These are phyloP conservation scores for Boletellus sp. DNA, from an alignment of 1,284 basidiomycete species.

Conservation along the genomic window DNA sequence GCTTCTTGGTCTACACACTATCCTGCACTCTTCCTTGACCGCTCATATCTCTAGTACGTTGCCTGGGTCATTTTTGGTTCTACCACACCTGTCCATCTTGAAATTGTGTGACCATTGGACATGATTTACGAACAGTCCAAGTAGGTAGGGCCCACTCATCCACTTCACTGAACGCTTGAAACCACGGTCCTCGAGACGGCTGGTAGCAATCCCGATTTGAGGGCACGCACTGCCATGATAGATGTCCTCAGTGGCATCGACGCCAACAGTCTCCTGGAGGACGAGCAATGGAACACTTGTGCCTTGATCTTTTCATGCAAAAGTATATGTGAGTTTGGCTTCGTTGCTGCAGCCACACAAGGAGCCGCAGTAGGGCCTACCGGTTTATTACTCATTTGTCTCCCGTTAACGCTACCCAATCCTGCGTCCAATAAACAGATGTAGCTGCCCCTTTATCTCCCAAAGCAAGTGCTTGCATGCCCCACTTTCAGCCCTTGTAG, in stretches of 20 bases:
- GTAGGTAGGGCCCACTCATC: slow-evolving; percentile 71
- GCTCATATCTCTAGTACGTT: slow-evolving; percentile 85
- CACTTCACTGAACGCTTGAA: slow-evolving; percentile 94
- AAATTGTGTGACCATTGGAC: slow-evolving; percentile 81
- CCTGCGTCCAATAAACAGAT: too few relatives aligned
- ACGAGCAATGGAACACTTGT: slow-evolving; percentile 79
- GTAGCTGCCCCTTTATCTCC: too few relatives aligned
- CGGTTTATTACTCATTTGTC: too few relatives aligned
- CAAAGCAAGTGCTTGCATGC: too few relatives aligned
- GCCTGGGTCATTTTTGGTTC: slow-evolving; percentile 94
- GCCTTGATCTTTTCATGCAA: slow-evolving; percentile 86
- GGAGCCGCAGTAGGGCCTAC: slow-evolving; percentile 64
- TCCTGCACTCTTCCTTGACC: slow-evolving; percentile 84
- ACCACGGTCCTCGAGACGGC: slow-evolving; percentile 93
- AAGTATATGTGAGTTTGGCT: slow-evolving; percentile 73
- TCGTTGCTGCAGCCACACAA: slow-evolving; percentile 80
- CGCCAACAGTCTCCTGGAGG: slow-evolving; percentile 78
- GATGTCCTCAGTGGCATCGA: slow-evolving; percentile 83
- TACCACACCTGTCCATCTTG: slow-evolving; percentile 79
- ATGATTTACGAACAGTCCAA: slow-evolving; percentile 78
- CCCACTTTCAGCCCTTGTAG: too few relatives aligned
- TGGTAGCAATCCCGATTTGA: slow-evolving; percentile 78
- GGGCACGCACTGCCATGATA: slow-evolving; percentile 83
- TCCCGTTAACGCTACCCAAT: too few relatives aligned
- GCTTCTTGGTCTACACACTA: slow-evolving; percentile 89